These are phyloP conservation scores for Gynostemma pentaphyllum DNA, from an alignment of 306 rosid species.

Conservation along the genomic window DNA sequence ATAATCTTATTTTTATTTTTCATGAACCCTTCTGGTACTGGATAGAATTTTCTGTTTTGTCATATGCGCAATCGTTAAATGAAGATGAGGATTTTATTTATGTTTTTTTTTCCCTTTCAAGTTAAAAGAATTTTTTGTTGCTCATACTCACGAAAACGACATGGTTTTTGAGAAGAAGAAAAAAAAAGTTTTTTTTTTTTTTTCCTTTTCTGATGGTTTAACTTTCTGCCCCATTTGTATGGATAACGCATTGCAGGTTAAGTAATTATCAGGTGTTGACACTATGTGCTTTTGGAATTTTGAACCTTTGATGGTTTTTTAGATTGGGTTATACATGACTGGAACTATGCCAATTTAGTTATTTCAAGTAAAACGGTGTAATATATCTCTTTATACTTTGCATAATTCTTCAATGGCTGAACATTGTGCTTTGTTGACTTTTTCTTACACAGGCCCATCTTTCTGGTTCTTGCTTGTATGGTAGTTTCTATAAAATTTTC, in stretches of 20 bases:
- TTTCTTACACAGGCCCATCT: neutral
- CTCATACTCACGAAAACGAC: neutral
- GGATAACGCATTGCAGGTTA: neutral
- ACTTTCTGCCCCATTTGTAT: neutral
- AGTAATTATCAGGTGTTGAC: neutral
- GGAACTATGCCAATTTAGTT: neutral
- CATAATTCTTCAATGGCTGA: neutral
- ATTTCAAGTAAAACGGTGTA: neutral
- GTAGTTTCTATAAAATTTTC: neutral
- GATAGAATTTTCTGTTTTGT: neutral
- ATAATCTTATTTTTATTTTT: neutral
- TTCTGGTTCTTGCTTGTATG: neutral
- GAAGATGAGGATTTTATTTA: neutral
- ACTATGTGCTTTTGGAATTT: neutral
- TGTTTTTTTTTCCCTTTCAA: neutral
- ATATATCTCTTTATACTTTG: neutral
- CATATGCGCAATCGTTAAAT: neutral
- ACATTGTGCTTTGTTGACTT: neutral
- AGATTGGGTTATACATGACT: neutral
- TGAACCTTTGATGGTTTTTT: neutral
- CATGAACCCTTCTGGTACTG: neutral
- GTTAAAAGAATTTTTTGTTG: neutral
- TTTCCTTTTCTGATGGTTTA: neutral
- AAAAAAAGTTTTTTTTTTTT: neutral
- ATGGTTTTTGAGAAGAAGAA: neutral